These are phyloP conservation scores for Anisodus tanguticus DNA, from an alignment of 257 asterid species.

Conservation along the genomic window DNA sequence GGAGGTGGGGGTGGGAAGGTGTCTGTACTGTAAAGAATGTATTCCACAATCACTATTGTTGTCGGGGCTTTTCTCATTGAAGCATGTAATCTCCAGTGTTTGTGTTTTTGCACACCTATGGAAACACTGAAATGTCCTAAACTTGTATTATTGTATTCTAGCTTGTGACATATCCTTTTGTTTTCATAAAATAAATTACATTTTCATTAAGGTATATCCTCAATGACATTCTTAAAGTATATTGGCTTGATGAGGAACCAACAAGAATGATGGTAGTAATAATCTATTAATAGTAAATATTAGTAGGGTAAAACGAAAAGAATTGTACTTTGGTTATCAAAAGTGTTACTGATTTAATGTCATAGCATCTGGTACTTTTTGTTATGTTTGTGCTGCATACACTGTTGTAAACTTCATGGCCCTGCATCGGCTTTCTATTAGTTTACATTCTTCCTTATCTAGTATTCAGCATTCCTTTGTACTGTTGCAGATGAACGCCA, in stretches of 20 bases:
- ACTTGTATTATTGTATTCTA: neutral
- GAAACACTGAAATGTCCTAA: neutral
- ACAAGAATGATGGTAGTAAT: neutral
- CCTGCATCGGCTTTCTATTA: neutral
- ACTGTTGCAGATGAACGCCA: slow-evolving; percentile 64
- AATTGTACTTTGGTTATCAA: neutral
- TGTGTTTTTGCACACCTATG: slow-evolving; percentile 7
- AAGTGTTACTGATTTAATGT: neutral
- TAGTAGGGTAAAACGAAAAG: neutral
- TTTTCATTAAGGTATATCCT: neutral
- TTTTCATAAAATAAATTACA: neutral
- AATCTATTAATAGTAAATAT: neutral
- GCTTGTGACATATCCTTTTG: neutral
- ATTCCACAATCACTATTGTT: neutral
- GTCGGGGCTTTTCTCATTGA: neutral
- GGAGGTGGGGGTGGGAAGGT: neutral
- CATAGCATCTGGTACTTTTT: neutral
- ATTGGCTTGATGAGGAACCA: neutral
- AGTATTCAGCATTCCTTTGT: slow-evolving; percentile 22
- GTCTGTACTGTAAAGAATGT: neutral
- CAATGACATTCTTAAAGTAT: slow-evolving; percentile 24
- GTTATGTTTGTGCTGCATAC: slow-evolving; percentile 1
- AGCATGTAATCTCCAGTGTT: slow-evolving; percentile 6
- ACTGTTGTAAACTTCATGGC: slow-evolving; percentile 11
- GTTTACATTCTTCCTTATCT: neutral